Evolutionary conservation across 768 basidiomycete species (phyloP).

Genomic region (Holtermannia corniformis): DNA sequence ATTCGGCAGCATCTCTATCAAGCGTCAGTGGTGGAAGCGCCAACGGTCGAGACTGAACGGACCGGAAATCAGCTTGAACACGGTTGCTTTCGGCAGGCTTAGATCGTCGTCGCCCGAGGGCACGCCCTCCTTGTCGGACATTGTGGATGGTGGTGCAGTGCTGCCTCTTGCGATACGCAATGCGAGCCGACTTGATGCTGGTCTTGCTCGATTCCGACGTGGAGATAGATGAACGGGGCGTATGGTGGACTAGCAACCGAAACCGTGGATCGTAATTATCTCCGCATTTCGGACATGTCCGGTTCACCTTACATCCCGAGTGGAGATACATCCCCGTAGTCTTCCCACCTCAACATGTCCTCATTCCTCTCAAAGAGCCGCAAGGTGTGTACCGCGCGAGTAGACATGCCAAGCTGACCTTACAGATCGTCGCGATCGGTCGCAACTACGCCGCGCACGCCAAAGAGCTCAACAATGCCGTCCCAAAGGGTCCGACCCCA

Average conservation of each 20-base stretch:
- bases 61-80: constrained; percentile 95
- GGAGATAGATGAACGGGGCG: no score
- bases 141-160: constrained; percentile 38
- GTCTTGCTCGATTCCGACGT: no score
- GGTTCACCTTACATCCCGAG: neutral
- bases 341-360: constrained; percentile 40
- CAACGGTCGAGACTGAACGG: constrained; percentile 12
- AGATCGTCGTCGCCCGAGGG: constrained; percentile 80
- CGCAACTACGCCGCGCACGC: constrained; percentile 83
- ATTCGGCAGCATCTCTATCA: constrained; percentile 70
- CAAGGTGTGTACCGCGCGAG: neutral
- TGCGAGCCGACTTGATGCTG: no score
- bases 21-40: constrained; percentile 2
- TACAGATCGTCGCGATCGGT: constrained; percentile 78
- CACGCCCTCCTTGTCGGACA: constrained; percentile 78
- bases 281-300: neutral
- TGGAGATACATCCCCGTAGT: neutral
- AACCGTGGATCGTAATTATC: no score
- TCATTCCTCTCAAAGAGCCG: neutral
- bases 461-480: constrained; percentile 79
- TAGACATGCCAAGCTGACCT: neutral
- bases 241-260: no score
- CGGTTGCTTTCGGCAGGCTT: constrained; percentile 91
- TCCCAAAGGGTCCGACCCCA: constrained; percentile 50
- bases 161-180: neutral